Base-by-base conservation (phyloP, 2,329 filamentous ascomycete genomes). In the Sarocladiaceae sp. region DNA sequence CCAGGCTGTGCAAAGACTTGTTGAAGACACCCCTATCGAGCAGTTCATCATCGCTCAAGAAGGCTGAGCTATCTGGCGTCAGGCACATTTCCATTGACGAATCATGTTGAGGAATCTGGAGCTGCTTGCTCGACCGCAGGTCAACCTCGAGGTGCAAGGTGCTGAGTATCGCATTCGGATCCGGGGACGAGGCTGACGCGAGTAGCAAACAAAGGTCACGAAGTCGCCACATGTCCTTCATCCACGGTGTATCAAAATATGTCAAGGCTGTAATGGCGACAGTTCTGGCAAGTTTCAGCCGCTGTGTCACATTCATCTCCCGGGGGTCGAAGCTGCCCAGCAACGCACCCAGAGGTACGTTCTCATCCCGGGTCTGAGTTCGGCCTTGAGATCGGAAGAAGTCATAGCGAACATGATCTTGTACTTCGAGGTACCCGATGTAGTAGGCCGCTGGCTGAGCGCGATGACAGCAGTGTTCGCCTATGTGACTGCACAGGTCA, bases 161-260 rank as follows among this genome's bases (percentile, higher is more conserved):
- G 16, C 18, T 39, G 6, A 39, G 34, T 9, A 39, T 39, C 20
- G 26, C 34, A 26, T 39, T 39, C 5, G 34, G 34, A n/a, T 39
- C 34, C 20, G 23, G 34, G n/a, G 34, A n/a, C n/a, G n/a, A n/a
- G 23, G 34, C 7, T 39, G 19, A 29, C 7, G 26, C 20, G n/a
- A 21, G 26, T 4, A 39, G 34, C 9, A 39, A 21, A 11, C 20
- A 39, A n/a, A 39, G 23, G 18, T 39, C 34, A 11, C 20, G 5
- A 6, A 39, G 34, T 11, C 34, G 34, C 34, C 34, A 39, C 34
- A 39, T 39, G 16, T 39, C 34, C 34, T 39, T 39, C 34, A 39
- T 39, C 34, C 34, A 39, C 6, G 34, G 34, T 9, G 34, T 39
- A n/a, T 39, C 34, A 15, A 39, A 39, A 15, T 39, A 39, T 10